Base-by-base conservation (phyloP, 2,329 filamentous ascomycete genomes). In the Moelleriella libera region DNA sequence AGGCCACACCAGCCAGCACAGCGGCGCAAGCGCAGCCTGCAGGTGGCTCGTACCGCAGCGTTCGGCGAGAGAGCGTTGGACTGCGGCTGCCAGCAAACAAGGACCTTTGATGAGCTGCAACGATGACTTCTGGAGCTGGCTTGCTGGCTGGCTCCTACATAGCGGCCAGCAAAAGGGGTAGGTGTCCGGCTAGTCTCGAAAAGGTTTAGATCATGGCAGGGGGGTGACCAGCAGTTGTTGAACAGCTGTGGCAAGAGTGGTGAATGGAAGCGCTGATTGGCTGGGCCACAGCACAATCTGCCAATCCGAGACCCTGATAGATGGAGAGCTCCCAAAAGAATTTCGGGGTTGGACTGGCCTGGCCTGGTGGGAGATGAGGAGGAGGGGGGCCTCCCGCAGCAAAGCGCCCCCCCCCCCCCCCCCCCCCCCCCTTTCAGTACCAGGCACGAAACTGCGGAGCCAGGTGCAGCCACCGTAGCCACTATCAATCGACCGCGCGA, bases 121-220 rank as follows among this genome's bases (percentile, higher is more conserved):
- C 32, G 32, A 37, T 37, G 32, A 7, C 7, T 37, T 11, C 32
- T 37, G 32, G 32, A 37, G 32, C 32, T 37, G 32, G 32, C 32
- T 11, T 7, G 32, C 32, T 37, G 32, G 32, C 32, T 11, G n/a
- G n/a, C n/a, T n/a, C n/a, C 52, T 54, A 53, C 50, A 56, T 53
- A 51, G 51, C 49, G 50, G 53, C 53, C 54, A 56, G 50, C 55
- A 62, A 62, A 63, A 59, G 61, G 59, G 61, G 60, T 60, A 60
- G 48, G 49, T 55, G 47, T 45, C 39, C 42, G 45, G 47, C 60
- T 61, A 63, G 43, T 21, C 58, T 52, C 3, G 21, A 53, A 51
- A 7, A 3, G 50, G 55, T n/a, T 48, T 63, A 58, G 42, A 14
- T 7, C n/a, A 11, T 4, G 39, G 30, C 34, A 37, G 37, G 30